Conservation (phyloP, 2,329 filamentous ascomycete species). For the Botrytis porri region DNA sequence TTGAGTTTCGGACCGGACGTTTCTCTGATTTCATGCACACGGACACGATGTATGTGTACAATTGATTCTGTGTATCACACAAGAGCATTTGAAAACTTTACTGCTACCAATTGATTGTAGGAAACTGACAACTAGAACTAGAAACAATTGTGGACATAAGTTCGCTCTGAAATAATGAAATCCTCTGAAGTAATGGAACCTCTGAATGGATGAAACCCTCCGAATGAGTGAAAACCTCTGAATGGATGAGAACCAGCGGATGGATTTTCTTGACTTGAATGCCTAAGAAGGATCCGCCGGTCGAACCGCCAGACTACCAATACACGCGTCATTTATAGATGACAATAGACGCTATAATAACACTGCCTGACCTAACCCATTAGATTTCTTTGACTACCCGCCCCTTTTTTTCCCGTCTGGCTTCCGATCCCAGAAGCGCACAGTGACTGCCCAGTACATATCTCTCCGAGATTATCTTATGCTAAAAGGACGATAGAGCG, state of each 20-base stretch:
- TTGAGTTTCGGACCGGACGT: not conserved
- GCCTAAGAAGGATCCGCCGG: too few species aligned
- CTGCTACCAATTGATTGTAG: not conserved
- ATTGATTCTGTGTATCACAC: not conserved
- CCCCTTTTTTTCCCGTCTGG: not conserved
- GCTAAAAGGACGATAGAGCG: not conserved
- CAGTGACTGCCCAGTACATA: too few species aligned
- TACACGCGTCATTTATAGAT: too few species aligned
- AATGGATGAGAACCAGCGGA: not conserved
- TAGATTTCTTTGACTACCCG: not conserved
- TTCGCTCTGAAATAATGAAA: not conserved
- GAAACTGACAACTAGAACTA: not conserved
- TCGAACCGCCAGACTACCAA: not conserved
- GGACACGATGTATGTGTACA: fast-evolving
- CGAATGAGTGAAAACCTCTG: too few species aligned
- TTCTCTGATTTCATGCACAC: not conserved
- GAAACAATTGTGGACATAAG: not conserved
- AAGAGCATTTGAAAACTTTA: not conserved
- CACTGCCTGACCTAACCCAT: not conserved
- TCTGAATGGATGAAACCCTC: too few species aligned
- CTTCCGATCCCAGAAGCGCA: too few species aligned
- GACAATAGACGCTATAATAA: not conserved
- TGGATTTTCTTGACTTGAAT: not conserved
- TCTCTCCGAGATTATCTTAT: not conserved
- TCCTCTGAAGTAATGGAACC: too few species aligned